These are phyloP conservation scores for Aspergillus transmontanensis DNA, from an alignment of 2,329 filamentous ascomycete genomes.

Conservation along the genomic window DNA sequence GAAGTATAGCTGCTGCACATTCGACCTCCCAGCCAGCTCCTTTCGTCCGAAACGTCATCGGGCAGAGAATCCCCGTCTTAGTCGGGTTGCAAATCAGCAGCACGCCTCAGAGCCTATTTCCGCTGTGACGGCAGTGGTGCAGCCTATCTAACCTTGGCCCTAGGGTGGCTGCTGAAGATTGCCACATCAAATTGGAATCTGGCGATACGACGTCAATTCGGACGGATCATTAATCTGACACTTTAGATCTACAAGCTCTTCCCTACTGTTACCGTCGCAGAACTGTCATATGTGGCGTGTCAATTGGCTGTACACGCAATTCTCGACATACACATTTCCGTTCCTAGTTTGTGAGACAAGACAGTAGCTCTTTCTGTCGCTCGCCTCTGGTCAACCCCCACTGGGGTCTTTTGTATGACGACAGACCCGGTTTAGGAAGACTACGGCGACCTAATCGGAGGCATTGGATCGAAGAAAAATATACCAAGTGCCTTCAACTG, in stretches of 20 bases:
- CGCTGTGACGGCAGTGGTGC: not conserved
- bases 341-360: not conserved
- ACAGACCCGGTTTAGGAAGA: not conserved
- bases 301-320: not conserved
- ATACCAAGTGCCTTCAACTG: not conserved
- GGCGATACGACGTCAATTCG: not conserved
- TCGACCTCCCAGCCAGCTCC: conserved; percentile 19
- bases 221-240: not conserved
- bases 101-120: not conserved
- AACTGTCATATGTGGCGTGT: not conserved
- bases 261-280: not conserved
- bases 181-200: not conserved
- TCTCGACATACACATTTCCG: not conserved
- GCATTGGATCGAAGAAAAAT: not conserved
- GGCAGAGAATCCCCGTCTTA: not conserved
- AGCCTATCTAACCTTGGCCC: not conserved
- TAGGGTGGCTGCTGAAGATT: not conserved
- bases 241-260: not conserved
- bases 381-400: not conserved
- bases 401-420: not conserved
- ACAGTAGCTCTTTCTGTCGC: not conserved
- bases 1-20: not conserved
- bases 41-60: conserved; percentile 37
- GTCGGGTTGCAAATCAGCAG: not conserved
- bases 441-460: not conserved